Conservation (phyloP, 345 rosid species). For the Clausena lansium region DNA sequence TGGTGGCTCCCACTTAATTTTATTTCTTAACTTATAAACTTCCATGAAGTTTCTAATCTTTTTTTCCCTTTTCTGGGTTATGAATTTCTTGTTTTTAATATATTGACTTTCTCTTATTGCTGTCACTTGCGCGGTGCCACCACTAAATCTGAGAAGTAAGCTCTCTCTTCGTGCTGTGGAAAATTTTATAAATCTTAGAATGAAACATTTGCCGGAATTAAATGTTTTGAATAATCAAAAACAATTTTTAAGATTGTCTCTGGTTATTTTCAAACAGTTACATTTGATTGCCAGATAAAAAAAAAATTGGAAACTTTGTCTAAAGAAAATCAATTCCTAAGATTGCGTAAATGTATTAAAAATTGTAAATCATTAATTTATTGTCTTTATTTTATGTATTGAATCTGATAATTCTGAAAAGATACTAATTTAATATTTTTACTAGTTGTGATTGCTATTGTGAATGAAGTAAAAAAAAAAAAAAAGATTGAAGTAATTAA, state of each 20-base stretch:
- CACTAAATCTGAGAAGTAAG: not conserved
- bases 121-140: not conserved
- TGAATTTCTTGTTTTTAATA: not conserved
- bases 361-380: too few relatives aligned
- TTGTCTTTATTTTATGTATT: not conserved
- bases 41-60: constrained; percentile 16
- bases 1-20: not conserved
- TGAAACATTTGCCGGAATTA: too few relatives aligned
- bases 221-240: too few relatives aligned
- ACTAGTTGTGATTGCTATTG: not conserved
- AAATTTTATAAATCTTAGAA: too few relatives aligned
- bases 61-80: not conserved
- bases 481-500: not conserved
- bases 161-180: too few relatives aligned
- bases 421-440: not conserved
- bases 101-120: not conserved
- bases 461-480: not conserved
- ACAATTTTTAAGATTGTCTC: too few relatives aligned
- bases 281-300: not conserved
- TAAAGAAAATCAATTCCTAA: not conserved
- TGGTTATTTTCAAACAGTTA: too few relatives aligned
- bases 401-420: not conserved
- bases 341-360: not conserved
- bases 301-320: not conserved
- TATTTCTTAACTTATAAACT: not conserved